A percentile compares a stretch with the other conserved stretches of the same genome.
These are phyloP conservation scores for Cladosporium colombiae DNA, from an alignment of 2,329 filamentous ascomycete species.

Conservation along the genomic window DNA sequence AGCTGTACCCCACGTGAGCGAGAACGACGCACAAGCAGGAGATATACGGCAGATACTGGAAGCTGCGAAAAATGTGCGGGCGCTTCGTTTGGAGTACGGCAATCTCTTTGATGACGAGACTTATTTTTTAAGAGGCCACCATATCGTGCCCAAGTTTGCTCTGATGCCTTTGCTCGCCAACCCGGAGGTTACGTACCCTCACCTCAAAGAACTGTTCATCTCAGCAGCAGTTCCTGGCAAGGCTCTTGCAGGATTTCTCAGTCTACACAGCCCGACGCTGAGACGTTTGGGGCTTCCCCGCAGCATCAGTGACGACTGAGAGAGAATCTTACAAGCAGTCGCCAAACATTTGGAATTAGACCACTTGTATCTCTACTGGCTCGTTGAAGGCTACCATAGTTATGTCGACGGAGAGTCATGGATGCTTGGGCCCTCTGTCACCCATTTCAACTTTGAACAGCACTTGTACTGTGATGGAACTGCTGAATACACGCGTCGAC, in stretches of 20 bases:
- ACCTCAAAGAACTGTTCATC: neutral
- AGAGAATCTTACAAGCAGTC: neutral
- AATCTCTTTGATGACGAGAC: neutral
- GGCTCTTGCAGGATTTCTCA: neutral
- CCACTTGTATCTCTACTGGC: neutral
- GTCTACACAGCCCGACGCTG: neutral
- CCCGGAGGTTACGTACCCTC: neutral
- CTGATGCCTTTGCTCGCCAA: neutral
- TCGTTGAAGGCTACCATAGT: neutral
- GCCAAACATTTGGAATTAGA: neutral
- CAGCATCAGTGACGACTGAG: neutral
- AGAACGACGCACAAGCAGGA: neutral
- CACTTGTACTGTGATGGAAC: neutral
- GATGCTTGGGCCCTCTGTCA: no score
- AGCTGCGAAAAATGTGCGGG: neutral
- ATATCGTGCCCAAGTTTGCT: neutral
- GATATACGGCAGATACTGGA: neutral
- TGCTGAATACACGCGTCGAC: neutral
- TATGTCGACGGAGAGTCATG: neutral
- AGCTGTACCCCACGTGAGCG: neutral
- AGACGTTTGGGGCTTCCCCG: neutral
- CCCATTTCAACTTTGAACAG: neutral
- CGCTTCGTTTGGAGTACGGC: neutral
- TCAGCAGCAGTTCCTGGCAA: neutral
- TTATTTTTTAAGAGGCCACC: no score